These are phyloP conservation scores for Hydrangea macrophylla DNA, from an alignment of 148 eudicot genomes.

Conservation along the genomic window DNA sequence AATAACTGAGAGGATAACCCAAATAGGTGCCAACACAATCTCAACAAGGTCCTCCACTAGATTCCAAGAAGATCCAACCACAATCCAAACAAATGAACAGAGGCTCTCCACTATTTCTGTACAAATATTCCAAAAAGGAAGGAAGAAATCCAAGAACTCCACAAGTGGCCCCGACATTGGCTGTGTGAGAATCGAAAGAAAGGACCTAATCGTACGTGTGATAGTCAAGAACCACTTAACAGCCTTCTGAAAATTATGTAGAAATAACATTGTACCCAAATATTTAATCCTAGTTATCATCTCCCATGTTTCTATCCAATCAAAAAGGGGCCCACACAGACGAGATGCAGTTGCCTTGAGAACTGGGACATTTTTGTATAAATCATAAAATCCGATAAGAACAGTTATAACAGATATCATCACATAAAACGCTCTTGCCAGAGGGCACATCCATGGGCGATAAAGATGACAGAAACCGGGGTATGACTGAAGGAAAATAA, in stretches of 20 bases:
- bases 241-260: conserved; percentile 89
- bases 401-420: conserved; percentile 74
- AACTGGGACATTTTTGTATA: conserved; percentile 95
- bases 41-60: conserved; percentile 46
- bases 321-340: conserved; percentile 85
- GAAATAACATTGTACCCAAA: conserved; percentile 92
- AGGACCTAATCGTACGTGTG: conserved; percentile 61
- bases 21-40: conserved; percentile 63
- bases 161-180: conserved; percentile 73
- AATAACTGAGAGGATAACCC: conserved; percentile 54
- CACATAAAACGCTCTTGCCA: conserved; percentile 81
- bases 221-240: conserved; percentile 72
- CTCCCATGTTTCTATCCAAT: conserved; percentile 98
- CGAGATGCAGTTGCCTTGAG: conserved; percentile 89
- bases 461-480: conserved; percentile 82
- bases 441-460: conserved; percentile 99
- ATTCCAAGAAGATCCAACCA: conserved; percentile 48
- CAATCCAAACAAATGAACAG: conserved; percentile 47
- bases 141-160: conserved; percentile 42
- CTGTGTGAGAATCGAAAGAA: conserved; percentile 64
- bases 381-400: conserved; percentile 88
- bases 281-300: conserved; percentile 89
- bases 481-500: conserved; percentile 91
- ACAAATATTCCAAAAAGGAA: conserved; percentile 61
- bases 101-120: conserved; percentile 36